phyloP scores from a whole-genome alignment of 2,329 filamentous ascomycete species.

The Stromatinia cepivora region DNA sequence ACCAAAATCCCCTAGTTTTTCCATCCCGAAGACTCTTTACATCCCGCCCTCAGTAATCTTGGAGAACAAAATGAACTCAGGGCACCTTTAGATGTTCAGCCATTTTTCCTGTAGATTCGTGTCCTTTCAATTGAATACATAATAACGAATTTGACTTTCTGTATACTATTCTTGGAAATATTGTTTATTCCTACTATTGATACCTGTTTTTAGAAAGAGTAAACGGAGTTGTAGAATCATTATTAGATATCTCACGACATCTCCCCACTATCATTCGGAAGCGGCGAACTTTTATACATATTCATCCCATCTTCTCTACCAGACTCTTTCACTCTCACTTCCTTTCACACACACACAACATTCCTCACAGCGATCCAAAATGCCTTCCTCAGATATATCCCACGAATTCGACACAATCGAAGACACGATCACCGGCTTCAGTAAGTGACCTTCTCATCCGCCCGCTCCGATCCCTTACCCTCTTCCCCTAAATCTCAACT shows the following conservation, averaged over 20 bases:
- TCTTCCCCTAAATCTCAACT: slow-evolving; percentile 25
- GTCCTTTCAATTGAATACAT: not conserved
- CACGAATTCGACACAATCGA: slow-evolving; percentile 64
- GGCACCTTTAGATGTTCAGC: not conserved
- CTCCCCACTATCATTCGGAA: slow-evolving; percentile 15
- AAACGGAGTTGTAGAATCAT: not conserved
- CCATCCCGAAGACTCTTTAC: slow-evolving; percentile 1
- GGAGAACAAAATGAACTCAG: not conserved
- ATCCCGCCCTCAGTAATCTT: no score
- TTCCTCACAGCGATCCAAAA: slow-evolving; percentile 23
- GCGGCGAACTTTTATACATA: slow-evolving; percentile 21
- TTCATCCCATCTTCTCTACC: slow-evolving; percentile 17
- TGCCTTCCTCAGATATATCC: slow-evolving; percentile 38
- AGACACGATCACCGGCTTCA: slow-evolving; percentile 63
- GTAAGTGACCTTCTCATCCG: slow-evolving; percentile 46
- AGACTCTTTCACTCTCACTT: not conserved
- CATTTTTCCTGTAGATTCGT: not conserved
- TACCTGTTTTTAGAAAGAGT: no score
- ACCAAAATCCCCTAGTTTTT: not conserved
- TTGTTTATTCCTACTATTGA: not conserved
- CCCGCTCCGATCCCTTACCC: not conserved
- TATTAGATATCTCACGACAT: slow-evolving; percentile 4
- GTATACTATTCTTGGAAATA: not conserved
- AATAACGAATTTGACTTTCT: not conserved
- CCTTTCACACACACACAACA: not conserved